Evolutionary conservation across 495 filamentous ascomycete species (phyloP), one percentile per base, ranked within the genome.

Genomic region (Penicilliopsis zonata): DNA sequence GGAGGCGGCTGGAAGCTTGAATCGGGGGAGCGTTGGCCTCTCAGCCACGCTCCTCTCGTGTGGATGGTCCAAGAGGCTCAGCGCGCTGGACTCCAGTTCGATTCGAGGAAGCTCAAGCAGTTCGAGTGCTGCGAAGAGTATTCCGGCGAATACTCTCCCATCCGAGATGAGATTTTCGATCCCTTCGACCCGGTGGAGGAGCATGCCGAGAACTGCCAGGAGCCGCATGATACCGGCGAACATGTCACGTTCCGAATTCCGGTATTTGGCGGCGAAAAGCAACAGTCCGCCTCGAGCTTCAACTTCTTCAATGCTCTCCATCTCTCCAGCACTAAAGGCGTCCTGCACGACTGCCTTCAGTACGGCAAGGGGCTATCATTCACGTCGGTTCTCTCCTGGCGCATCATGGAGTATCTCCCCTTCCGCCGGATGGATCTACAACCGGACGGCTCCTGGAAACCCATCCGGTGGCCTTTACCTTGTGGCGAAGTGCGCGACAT

Each of bases 21-120:
- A 0, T 44, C 55, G 0, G 74, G 65, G 1, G 70, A 76, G 47
- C 60, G 66, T 27, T 63, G 59, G 43, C 53, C 79, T 2, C 63
- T 86, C 9, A 82, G 76, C 35, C 81, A 93, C 44, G 67, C 76
- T 5, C 82, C 85, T 2, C 60, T 90, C 2, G 70, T 81, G 3
- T 92, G 83, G 74, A 92, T 92, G 80, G 73, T 88, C 2, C 67
- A 78, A 31, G 83, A 88, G 53, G 82, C 82, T 3, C 70, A 76
- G 33, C 69, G 62, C 13, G 82, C 83, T 3, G 83, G 83, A 1
- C 67, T 88, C 8, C 52, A 64, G 3, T 84, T 88, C 23, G 81
- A 88, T 40, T 36, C 56, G 8, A 62, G 71, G 30, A 83, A 85
- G 39, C 64, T 88, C 42, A 66, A 67, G 21, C 66, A 72, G 14